Evolutionary conservation across 2,329 filamentous ascomycete species (phyloP).

Genomic region (Fusarium sp.): DNA sequence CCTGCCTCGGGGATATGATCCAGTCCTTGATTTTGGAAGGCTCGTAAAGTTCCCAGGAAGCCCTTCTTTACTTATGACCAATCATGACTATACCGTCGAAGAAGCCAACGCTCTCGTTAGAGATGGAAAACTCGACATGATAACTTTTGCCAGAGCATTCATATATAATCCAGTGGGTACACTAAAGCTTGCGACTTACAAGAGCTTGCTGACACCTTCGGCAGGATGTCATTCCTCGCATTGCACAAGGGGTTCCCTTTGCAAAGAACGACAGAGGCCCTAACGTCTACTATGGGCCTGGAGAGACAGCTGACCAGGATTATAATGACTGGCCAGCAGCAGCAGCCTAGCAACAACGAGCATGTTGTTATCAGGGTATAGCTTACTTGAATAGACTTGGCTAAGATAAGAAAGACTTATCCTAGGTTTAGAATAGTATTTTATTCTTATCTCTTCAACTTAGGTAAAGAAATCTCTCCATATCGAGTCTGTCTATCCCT

Average conservation of each 20-base stretch:
- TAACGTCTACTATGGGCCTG: conserved; percentile 10
- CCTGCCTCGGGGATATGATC: conserved; percentile 6
- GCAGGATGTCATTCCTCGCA: conserved; percentile 14
- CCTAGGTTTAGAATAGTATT: too few species aligned
- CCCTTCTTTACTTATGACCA: conserved; percentile 8
- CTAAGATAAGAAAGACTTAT: too few species aligned
- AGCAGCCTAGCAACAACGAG: neutral
- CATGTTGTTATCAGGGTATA: too few species aligned
- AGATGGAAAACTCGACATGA: conserved; percentile 4
- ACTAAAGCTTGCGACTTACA: rapidly evolving
- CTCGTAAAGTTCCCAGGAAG: conserved; percentile 17
- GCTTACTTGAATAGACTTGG: too few species aligned
- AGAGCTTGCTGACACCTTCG: neutral
- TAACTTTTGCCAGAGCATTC: conserved; percentile 9
- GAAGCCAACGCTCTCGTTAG: neutral
- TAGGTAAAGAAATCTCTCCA: too few species aligned
- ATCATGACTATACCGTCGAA: conserved; percentile 19
- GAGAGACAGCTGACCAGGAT: neutral
- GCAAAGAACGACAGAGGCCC: neutral
- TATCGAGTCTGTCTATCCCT: too few species aligned
- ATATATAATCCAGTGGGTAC: conserved; percentile 16
- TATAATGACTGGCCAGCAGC: conserved; percentile 26
- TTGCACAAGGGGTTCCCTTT: neutral
- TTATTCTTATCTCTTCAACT: too few species aligned
- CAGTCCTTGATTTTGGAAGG: conserved; percentile 12